Base-by-base conservation (phyloP, 2,329 filamentous ascomycete species). In the Elsinoe ampelina region DNA sequence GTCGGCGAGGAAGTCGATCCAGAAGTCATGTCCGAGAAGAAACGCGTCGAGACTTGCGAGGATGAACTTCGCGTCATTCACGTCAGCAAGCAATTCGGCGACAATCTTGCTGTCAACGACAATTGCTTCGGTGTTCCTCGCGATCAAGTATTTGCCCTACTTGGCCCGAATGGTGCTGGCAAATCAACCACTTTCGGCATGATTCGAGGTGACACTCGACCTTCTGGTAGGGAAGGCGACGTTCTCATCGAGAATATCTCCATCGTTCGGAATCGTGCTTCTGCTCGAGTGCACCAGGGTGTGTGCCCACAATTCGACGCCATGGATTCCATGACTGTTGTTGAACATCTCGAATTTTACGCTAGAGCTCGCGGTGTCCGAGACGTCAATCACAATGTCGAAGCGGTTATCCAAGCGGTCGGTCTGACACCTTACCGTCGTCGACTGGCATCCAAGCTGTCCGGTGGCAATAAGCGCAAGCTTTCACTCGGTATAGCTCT, bases 401-500 rank as follows among this genome's bases (percentile, higher is more conserved):
- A 76, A 1, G 84, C 87, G 30, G 83, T 95, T 3, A 76, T 95
- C n/a, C 75, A 80, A 35, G 90, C 90, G 1, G 90, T 95, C 1
- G 89, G 90, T 0, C 77, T 96, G 0, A 72, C 78, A 5, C 77
- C 80, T 0, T 95, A 90, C 72, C 75, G 80, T 2, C 77, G 81
- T 6, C 81, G 89, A 22, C 89, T 92, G 79, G 91, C 88, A 0
- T 78, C 80, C 56, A 86, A 87, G 45, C 78, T 96, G 0, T 92
- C 87, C 0, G 91, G 92, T 7, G 92, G 92, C 30, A 96, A 95
- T 73, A 95, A 95, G 74, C 80, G 91, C n/a, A 97, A 96, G 71
- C 75, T 97, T 1, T 89, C 83, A 15, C 79, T 96, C 0, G 91
- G 87, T 2, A 95, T 96, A 57, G 91, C 92, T 0, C 75, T 97